Conservation (phyloP, 148 eudicot genomes). For the Arctostaphylos glauca region DNA sequence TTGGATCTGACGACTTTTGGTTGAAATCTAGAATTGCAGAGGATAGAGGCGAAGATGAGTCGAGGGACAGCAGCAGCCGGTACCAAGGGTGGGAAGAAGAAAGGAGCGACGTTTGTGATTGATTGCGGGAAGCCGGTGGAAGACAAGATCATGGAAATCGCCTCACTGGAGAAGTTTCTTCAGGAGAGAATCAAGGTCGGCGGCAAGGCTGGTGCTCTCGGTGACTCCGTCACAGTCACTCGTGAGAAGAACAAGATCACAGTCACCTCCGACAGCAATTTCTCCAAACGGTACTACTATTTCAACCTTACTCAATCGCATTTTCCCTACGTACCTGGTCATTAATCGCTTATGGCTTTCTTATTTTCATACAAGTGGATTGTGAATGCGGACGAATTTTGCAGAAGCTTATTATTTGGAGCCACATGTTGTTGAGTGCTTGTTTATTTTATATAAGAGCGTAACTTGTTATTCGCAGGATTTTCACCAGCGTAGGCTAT, state of each 20-base stretch:
- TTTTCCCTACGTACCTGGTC: background rate
- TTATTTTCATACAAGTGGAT: background rate
- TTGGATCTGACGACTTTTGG: slow-evolving; percentile 10
- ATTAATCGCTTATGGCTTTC: background rate
- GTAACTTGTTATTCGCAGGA: background rate
- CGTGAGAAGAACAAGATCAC: slow-evolving; percentile 51
- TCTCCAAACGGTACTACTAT: slow-evolving; percentile 37
- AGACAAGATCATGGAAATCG: slow-evolving; percentile 50
- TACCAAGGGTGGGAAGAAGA: slow-evolving; percentile 48
- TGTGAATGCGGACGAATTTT: background rate
- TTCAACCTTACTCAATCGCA: background rate
- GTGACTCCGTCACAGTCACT: slow-evolving; percentile 35
- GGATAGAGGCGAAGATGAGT: slow-evolving; percentile 32
- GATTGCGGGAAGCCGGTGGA: slow-evolving; percentile 52
- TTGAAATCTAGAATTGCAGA: background rate
- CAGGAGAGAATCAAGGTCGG: slow-evolving; percentile 51
- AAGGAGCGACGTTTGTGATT: slow-evolving; percentile 39
- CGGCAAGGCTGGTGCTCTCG: slow-evolving; percentile 49
- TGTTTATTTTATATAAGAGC: background rate
- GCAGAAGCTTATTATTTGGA: background rate
- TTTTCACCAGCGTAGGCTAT: background rate
- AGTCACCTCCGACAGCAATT: slow-evolving; percentile 33
- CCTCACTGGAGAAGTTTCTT: slow-evolving; percentile 45
- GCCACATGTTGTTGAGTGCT: background rate
- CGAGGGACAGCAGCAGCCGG: slow-evolving; percentile 34